phyloP scores from a whole-genome alignment of 2,329 filamentous ascomycete genomes.

The Talaromyces sp. region DNA sequence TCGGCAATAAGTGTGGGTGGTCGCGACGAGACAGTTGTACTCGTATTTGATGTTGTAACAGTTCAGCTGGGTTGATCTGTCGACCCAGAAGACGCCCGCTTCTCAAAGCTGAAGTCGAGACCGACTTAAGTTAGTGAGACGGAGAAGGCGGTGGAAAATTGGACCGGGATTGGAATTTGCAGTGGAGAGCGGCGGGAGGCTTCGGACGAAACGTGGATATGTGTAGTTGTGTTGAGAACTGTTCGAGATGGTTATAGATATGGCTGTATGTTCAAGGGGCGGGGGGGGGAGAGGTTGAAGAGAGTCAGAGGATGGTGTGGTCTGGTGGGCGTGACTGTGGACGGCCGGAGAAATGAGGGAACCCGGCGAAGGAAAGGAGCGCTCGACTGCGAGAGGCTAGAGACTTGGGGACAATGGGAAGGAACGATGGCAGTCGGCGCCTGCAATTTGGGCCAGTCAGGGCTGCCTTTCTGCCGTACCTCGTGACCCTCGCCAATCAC shows the following conservation, averaged over 20 bases:
- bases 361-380: not conserved
- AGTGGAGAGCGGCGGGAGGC: not conserved
- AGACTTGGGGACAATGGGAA: not conserved
- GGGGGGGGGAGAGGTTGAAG: not conserved
- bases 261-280: not conserved
- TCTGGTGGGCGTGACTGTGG: not conserved
- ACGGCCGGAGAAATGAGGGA: slow-evolving; percentile 6
- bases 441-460: not conserved
- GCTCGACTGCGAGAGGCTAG: not conserved
- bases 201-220: not conserved
- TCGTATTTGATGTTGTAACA: not conserved
- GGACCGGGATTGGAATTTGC: not conserved
- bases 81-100: not conserved
- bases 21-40: not conserved
- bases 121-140: not conserved
- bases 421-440: not conserved
- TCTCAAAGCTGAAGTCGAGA: not conserved
- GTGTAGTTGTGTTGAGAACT: not conserved
- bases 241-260: not conserved
- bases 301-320: not conserved
- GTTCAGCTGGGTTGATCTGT: not conserved
- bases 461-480: not conserved
- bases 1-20: too few relatives aligned
- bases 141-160: slow-evolving; percentile 10
- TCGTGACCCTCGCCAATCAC: not conserved